Percentiles rank a stretch among this genome's conserved stretches.
Conservation (phyloP, 208 protist genomes). For the Strigomonas culicis region DNA sequence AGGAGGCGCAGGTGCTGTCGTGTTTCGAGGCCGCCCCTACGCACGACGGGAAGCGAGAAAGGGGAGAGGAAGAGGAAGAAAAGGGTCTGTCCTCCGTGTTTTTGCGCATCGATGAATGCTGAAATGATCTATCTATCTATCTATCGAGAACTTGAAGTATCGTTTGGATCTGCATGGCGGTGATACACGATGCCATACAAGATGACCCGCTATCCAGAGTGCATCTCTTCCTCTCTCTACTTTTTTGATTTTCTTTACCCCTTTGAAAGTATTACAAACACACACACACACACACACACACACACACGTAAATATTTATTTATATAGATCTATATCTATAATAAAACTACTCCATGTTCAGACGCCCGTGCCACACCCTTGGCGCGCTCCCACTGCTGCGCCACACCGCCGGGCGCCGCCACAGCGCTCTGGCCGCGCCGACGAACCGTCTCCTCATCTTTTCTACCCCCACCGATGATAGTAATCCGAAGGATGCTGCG, state of each 20-base stretch:
- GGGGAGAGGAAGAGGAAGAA: neutral
- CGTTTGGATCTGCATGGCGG: too few relatives aligned
- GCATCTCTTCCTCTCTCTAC: neutral
- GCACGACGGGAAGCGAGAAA: neutral
- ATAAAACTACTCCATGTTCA: neutral
- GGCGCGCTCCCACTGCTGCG: neutral
- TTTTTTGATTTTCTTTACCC: neutral
- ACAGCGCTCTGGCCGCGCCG: neutral
- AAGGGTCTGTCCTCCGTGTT: neutral
- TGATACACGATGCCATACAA: neutral
- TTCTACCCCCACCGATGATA: too few relatives aligned
- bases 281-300: constrained; percentile 11
- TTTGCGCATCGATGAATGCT: neutral
- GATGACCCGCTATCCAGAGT: neutral
- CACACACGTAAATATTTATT: neutral
- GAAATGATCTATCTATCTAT: too few relatives aligned
- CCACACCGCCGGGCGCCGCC: too few relatives aligned
- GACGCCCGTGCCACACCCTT: neutral
- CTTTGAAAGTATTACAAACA: neutral
- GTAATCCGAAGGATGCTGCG: too few relatives aligned
- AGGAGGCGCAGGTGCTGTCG: constrained; percentile 2
- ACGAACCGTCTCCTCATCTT: neutral
- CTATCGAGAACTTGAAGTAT: too few relatives aligned
- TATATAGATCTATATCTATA: neutral
- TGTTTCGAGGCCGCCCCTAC: neutral